These are phyloP conservation scores for Gillenia trifoliata DNA, from an alignment of 306 rosid species.

Conservation along the genomic window DNA sequence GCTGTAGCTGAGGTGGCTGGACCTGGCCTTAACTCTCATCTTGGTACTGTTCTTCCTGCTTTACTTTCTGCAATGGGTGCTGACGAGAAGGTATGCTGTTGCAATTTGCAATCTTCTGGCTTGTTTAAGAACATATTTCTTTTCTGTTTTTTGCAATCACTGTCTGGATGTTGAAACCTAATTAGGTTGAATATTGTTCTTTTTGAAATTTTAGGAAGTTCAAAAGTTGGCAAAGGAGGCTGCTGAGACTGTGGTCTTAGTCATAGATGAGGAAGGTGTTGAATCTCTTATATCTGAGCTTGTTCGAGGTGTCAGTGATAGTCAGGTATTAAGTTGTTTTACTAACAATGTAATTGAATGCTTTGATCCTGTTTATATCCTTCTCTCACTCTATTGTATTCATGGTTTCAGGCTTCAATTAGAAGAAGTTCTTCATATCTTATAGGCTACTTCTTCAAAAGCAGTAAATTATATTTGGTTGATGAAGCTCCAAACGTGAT, in stretches of 20 bases:
- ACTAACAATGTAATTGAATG: neutral
- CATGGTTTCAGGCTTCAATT: constrained; percentile 61
- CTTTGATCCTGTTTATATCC: neutral
- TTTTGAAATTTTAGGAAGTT: constrained; percentile 61
- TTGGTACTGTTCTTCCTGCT: constrained; percentile 86
- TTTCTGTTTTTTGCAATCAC: neutral
- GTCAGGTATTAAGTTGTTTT: constrained; percentile 50
- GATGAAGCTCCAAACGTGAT: constrained; percentile 95
- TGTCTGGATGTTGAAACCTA: neutral
- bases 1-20: constrained; percentile 99
- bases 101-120: neutral
- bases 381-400: constrained; percentile 10
- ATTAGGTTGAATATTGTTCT: neutral
- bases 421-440: constrained; percentile 78
- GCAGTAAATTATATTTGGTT: constrained; percentile 82
- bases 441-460: constrained; percentile 88
- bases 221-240: constrained; percentile 81
- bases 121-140: neutral
- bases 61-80: constrained; percentile 73
- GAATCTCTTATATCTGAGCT: constrained; percentile 84
- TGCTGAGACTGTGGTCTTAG: constrained; percentile 81
- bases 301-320: constrained; percentile 66
- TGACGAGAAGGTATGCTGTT: constrained; percentile 56
- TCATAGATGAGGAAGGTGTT: constrained; percentile 89
- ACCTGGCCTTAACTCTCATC: constrained; percentile 79